Evolutionary conservation across 2,329 filamentous ascomycete genomes (phyloP).

Genomic region (Arthrinium phaeospermum): DNA sequence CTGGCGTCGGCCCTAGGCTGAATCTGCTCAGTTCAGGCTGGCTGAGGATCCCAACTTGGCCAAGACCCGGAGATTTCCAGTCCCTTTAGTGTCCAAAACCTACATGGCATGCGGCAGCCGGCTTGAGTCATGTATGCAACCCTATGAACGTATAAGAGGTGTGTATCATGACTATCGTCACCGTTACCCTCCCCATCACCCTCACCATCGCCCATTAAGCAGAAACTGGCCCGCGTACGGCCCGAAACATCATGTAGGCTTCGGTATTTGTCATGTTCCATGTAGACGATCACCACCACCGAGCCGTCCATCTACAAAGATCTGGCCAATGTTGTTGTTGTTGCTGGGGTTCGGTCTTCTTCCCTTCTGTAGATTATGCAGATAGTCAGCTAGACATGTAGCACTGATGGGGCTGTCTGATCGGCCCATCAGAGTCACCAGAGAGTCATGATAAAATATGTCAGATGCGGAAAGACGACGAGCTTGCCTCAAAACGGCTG

Average conservation of each 20-base stretch:
- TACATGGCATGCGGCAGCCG: neutral
- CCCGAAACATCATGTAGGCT: neutral
- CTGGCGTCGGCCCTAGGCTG: constrained; percentile 2
- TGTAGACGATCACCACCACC: neutral
- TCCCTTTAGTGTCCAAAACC: neutral
- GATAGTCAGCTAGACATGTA: neutral
- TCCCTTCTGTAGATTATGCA: neutral
- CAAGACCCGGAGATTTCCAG: constrained; percentile 9
- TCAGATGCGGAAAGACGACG: neutral
- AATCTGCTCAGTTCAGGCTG: constrained; percentile 9
- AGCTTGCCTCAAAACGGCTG: neutral
- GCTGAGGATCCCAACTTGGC: constrained; percentile 17
- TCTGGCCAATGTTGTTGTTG: neutral
- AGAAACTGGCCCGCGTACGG: neutral
- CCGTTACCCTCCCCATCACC: neutral
- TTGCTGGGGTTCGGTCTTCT: neutral
- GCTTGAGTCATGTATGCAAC: neutral
- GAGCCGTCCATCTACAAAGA: neutral
- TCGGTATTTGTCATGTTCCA: neutral
- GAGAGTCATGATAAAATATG: neutral
- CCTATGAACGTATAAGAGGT: neutral
- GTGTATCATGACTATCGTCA: neutral
- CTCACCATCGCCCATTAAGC: neutral
- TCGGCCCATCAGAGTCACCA: neutral
- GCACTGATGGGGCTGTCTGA: neutral